These are phyloP conservation scores for Suhomyces emberorum DNA, from an alignment of 805 yeast genomes.

Conservation along the genomic window DNA sequence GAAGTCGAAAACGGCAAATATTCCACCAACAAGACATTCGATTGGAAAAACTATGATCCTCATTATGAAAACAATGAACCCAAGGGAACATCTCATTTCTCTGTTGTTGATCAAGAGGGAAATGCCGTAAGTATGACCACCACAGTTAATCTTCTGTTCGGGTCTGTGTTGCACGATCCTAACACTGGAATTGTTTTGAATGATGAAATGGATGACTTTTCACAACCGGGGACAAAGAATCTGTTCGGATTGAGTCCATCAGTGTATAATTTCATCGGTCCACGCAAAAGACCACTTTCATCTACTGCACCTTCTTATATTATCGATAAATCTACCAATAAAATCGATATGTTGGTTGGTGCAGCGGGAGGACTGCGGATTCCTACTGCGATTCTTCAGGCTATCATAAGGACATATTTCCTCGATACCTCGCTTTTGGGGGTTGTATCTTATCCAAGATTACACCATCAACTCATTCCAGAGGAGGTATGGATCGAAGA, in stretches of 20 bases:
- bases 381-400: constrained; percentile 77
- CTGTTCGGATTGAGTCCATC: constrained; percentile 83
- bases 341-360: constrained; percentile 70
- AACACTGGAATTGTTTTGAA: constrained; percentile 79
- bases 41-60: constrained; percentile 77
- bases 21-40: constrained; percentile 51
- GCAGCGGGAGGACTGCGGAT: constrained; percentile 95
- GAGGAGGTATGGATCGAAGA: constrained; percentile 61
- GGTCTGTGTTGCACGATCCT: constrained; percentile 78
- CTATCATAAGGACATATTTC: constrained; percentile 63
- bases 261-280: constrained; percentile 68
- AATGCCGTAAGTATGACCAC: constrained; percentile 88
- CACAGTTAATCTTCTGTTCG: constrained; percentile 81
- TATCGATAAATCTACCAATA: constrained; percentile 29
- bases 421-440: constrained; percentile 59
- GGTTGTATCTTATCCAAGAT: constrained; percentile 72
- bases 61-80: constrained; percentile 74
- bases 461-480: constrained; percentile 89
- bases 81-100: constrained; percentile 87
- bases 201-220: constrained; percentile 94
- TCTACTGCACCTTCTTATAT: constrained; percentile 75
- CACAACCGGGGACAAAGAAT: constrained; percentile 64
- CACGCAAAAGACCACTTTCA: constrained; percentile 79
- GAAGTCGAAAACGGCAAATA: constrained; percentile 46
- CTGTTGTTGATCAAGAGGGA: constrained; percentile 68